Conservation (phyloP, 495 filamentous ascomycete genomes). For the Penicillium cinerascens region DNA sequence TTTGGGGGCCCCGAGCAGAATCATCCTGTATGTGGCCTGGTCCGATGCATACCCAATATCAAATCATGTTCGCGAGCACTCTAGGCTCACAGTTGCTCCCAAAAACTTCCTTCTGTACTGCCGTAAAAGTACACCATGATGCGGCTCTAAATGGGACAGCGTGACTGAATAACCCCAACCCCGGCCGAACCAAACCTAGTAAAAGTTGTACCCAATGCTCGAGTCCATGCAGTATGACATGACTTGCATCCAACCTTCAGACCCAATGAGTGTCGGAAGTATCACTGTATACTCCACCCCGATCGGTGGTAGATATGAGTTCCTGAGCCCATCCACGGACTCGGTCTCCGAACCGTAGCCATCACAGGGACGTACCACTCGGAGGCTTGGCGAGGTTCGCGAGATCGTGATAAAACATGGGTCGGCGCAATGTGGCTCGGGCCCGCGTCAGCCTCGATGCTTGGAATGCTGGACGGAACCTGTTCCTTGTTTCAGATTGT, state of each 20-base stretch:
- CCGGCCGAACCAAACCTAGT: not conserved
- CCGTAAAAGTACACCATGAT: not conserved
- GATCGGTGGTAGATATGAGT: not conserved
- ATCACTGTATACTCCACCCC: not conserved
- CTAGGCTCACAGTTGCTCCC: too few species aligned
- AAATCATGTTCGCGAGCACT: too few species aligned
- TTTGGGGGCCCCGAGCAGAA: too few species aligned
- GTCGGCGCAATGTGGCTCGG: not conserved
- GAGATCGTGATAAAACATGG: conserved; percentile 1
- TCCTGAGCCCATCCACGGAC: not conserved
- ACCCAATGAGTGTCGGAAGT: not conserved
- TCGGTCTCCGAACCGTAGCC: not conserved
- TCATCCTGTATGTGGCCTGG: too few species aligned
- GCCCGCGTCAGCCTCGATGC: not conserved
- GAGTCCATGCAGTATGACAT: not conserved
- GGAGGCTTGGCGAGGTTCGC: not conserved
- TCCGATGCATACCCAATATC: too few species aligned
- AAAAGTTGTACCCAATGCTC: not conserved
- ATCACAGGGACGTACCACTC: not conserved
- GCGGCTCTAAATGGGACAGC: not conserved
- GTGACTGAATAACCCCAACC: not conserved
- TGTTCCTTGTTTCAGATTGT: not conserved
- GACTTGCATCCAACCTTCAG: not conserved
- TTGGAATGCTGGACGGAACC: not conserved
- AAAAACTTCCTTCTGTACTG: not conserved